Evolutionary conservation across 1,139 yeast species (phyloP).

Genomic region (Nematodospora anomalae): DNA sequence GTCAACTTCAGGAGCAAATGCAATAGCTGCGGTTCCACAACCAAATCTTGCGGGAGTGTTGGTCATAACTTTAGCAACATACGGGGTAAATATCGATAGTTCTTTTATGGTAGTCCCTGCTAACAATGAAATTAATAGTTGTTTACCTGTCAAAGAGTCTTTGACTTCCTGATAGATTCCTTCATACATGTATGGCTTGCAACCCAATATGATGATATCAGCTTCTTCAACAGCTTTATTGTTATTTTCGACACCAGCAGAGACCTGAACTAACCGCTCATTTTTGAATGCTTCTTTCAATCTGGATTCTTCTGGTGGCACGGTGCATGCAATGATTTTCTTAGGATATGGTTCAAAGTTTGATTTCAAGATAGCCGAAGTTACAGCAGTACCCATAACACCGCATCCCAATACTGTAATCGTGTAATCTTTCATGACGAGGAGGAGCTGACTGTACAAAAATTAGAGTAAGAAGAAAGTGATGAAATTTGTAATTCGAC

Average conservation of each 20-base stretch:
- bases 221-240: constrained; percentile 59
- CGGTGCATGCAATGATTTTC: constrained; percentile 74
- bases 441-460: too few relatives aligned
- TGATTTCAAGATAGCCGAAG: constrained; percentile 66
- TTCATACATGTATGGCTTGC: constrained; percentile 81
- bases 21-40: constrained; percentile 88
- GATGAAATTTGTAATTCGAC: too few relatives aligned
- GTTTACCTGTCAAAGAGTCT: constrained; percentile 46
- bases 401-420: constrained; percentile 90
- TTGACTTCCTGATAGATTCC: constrained; percentile 51
- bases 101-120: constrained; percentile 91
- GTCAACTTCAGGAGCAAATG: constrained; percentile 57
- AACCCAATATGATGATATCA: constrained; percentile 74
- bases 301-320: constrained; percentile 36
- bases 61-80: constrained; percentile 92
- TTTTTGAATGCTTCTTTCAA: constrained; percentile 11
- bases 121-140: constrained; percentile 75
- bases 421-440: constrained; percentile 58
- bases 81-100: constrained; percentile 51
- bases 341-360: constrained; percentile 60
- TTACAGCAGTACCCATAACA: constrained; percentile 95
- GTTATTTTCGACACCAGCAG: constrained; percentile 53
- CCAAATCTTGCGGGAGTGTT: constrained; percentile 95
- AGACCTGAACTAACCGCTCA: constrained; percentile 53
- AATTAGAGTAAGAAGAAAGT: too few relatives aligned